phyloP scores from a whole-genome alignment of 2,329 filamentous ascomycete species.

The Ambrosiella beaveri region DNA sequence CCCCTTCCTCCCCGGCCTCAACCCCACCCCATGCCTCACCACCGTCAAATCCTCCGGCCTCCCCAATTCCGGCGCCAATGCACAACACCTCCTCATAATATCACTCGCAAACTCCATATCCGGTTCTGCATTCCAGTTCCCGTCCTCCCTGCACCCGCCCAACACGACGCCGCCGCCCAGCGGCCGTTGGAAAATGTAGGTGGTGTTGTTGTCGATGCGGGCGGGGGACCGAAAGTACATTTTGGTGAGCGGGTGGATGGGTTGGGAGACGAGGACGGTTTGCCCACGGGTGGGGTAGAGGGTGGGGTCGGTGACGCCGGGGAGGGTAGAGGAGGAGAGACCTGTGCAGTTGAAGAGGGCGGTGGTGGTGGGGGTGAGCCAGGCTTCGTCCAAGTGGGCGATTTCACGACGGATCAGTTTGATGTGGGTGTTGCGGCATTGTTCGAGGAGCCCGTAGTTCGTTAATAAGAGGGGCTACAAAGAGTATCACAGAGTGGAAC shows the following conservation, averaged over 20 bases:
- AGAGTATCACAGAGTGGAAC: neutral
- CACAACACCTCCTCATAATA: constrained; percentile 21
- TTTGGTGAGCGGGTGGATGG: constrained; percentile 20
- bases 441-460: constrained; percentile 37
- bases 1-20: constrained; percentile 18
- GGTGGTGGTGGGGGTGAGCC: constrained; percentile 29
- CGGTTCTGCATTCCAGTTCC: constrained; percentile 19
- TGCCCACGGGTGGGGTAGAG: constrained; percentile 41
- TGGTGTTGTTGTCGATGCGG: constrained; percentile 24
- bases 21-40: constrained; percentile 20
- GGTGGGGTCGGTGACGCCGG: constrained; percentile 54
- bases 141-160: constrained; percentile 20
- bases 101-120: constrained; percentile 19
- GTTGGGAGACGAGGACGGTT: constrained; percentile 22
- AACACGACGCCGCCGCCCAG: constrained; percentile 21
- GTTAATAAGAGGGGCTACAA: neutral
- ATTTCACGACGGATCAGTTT: constrained; percentile 41
- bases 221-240: constrained; percentile 27
- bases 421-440: constrained; percentile 52
- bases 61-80: constrained; percentile 20
- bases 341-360: constrained; percentile 62
- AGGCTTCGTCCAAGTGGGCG: constrained; percentile 50
- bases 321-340: constrained; percentile 49
- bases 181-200: constrained; percentile 28
- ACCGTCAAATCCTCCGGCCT: constrained; percentile 20